Evolutionary conservation across 768 basidiomycete species (phyloP).

Genomic region (Leucocoprinus leucothites): DNA sequence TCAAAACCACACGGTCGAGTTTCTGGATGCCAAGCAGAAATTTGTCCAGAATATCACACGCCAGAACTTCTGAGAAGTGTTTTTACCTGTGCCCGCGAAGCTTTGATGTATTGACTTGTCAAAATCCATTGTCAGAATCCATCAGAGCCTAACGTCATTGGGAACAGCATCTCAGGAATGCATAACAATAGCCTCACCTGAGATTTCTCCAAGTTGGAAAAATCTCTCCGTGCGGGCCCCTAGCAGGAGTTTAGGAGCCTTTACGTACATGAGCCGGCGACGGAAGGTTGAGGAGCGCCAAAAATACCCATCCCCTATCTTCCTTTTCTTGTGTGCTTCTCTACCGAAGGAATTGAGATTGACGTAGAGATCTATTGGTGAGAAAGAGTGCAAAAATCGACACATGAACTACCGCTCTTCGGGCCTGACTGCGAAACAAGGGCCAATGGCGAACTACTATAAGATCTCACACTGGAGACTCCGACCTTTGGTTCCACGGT

Average conservation of each 20-base stretch:
- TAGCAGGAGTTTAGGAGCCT: not conserved
- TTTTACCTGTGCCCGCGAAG: constrained; percentile 2
- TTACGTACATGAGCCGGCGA: not conserved
- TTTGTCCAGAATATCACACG: not conserved
- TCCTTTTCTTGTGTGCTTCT: not conserved
- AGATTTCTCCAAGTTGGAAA: not conserved
- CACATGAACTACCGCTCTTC: constrained; percentile 4
- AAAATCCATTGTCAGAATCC: not conserved
- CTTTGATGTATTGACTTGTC: constrained; percentile 1
- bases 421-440: constrained; percentile 9
- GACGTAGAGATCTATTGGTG: not conserved
- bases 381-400: constrained; percentile 1
- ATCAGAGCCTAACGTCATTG: constrained; percentile 3
- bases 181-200: constrained; percentile 3
- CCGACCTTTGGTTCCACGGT: not conserved
- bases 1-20: not conserved
- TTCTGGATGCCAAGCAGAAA: not conserved
- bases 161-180: not conserved
- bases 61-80: not conserved
- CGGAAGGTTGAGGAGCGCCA: not conserved
- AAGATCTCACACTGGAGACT: constrained; percentile 4
- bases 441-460: not conserved
- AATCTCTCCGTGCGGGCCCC: not conserved
- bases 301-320: constrained; percentile 1
- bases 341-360: constrained; percentile 2